phyloP scores from a whole-genome alignment of 352 stramenopile species.

The Globisporangium nunn region DNA sequence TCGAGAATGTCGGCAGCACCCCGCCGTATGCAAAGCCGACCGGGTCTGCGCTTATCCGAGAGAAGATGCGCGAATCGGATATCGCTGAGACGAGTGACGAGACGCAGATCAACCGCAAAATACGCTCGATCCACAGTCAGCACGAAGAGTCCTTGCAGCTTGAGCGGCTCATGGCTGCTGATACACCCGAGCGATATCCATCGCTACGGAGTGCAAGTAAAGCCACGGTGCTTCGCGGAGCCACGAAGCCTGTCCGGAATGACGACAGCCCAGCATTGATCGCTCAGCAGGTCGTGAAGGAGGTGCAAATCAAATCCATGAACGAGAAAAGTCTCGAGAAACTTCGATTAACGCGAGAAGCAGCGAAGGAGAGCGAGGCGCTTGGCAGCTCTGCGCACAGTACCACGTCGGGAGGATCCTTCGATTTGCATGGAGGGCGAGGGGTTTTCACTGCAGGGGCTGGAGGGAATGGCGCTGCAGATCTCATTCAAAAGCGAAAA shows the following conservation, averaged over 20 bases:
- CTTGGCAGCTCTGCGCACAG: conserved; percentile 19
- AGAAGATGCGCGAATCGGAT: conserved; percentile 73
- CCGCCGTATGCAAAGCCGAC: conserved; percentile 83
- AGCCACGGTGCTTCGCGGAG: conserved; percentile 46
- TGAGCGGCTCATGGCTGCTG: conserved; percentile 55
- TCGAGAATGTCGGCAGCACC: conserved; percentile 33
- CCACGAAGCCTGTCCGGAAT: conserved; percentile 62
- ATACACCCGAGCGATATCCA: conserved; percentile 52
- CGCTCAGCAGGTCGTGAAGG: conserved; percentile 75
- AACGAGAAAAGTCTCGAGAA: conserved; percentile 83
- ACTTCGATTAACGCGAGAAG: conserved; percentile 65
- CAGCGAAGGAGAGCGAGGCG: conserved; percentile 45
- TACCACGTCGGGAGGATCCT: conserved; percentile 17
- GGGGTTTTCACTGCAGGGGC: conserved; percentile 12
- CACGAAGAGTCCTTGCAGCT: conserved; percentile 80
- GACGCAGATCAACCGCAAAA: conserved; percentile 51
- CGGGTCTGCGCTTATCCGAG: conserved; percentile 73
- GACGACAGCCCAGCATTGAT: conserved; percentile 49
- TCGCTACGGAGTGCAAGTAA: conserved; percentile 57
- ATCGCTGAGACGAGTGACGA: conserved; percentile 71
- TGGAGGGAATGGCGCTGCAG: conserved; percentile 16
- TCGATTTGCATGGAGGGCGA: conserved; percentile 21
- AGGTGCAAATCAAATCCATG: conserved; percentile 88
- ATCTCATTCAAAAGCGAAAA: conserved; percentile 47
- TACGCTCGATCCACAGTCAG: conserved; percentile 51